These are phyloP conservation scores for Mycena venus DNA, from an alignment of 768 basidiomycete genomes.

Conservation along the genomic window DNA sequence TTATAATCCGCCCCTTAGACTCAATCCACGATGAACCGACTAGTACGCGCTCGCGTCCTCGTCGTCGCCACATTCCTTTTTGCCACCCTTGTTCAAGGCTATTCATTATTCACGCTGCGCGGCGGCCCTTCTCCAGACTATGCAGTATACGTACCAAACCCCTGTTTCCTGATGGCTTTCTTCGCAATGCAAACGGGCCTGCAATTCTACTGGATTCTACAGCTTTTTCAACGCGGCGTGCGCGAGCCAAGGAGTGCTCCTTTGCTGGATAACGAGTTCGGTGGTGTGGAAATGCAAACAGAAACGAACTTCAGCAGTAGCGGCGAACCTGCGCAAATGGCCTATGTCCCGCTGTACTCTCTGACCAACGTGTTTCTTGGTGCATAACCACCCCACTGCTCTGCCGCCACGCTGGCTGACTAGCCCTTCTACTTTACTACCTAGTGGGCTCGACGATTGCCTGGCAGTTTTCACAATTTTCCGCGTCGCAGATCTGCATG, in stretches of 20 bases:
- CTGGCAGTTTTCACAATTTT: slow-evolving; percentile 44
- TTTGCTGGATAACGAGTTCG: not conserved
- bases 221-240: not conserved
- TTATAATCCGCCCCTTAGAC: not conserved
- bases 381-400: slow-evolving; percentile 19
- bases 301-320: not conserved
- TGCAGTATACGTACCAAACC: slow-evolving; percentile 22
- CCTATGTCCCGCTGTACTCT: slow-evolving; percentile 47
- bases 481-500: slow-evolving; percentile 43
- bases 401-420: not conserved
- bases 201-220: slow-evolving; percentile 23
- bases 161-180: slow-evolving; percentile 17
- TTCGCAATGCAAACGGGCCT: slow-evolving; percentile 17
- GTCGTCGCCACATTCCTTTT: not conserved
- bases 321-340: slow-evolving; percentile 38
- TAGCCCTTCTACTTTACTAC: not conserved
- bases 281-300: not conserved
- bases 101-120: not conserved
- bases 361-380: slow-evolving; percentile 50
- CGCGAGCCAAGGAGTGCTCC: not conserved
- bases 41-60: slow-evolving; percentile 16
- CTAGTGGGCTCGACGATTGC: slow-evolving; percentile 47
- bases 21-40: slow-evolving; percentile 11
- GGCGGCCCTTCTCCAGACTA: not conserved
- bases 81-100: not conserved